Percentiles rank a stretch among this genome's conserved stretches.
Conservation (phyloP, 2,329 filamentous ascomycete genomes). For the Geoglossum cookeanum region DNA sequence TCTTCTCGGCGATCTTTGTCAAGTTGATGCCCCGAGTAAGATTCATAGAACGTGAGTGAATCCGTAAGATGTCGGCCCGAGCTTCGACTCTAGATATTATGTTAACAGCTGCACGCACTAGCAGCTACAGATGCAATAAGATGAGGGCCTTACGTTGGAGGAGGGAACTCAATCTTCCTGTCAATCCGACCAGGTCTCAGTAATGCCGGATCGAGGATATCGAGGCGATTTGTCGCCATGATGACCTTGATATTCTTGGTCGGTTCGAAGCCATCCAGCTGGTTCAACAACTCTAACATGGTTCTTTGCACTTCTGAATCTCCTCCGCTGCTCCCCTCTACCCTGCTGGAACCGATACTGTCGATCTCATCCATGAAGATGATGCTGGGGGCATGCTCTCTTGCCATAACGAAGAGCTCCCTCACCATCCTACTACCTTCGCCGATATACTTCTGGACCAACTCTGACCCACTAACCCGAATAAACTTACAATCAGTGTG, state of each 20-base stretch:
- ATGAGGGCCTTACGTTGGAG: constrained; percentile 43
- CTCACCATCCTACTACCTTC: constrained; percentile 97
- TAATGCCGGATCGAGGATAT: constrained; percentile 89
- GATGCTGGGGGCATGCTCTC: constrained; percentile 93
- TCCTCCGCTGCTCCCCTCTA: constrained; percentile 85
- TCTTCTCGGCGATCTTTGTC: constrained; percentile 98
- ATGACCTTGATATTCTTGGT: constrained; percentile 99
- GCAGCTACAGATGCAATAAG: not conserved
- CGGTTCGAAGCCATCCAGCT: constrained; percentile 95
- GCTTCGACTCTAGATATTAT: constrained; percentile 49
- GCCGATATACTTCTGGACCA: constrained; percentile 98
- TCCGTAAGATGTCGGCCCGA: constrained; percentile 89
- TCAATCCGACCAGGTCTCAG: constrained; percentile 94
- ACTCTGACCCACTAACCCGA: constrained; percentile 81
- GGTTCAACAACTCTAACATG: constrained; percentile 95
- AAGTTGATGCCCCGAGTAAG: constrained; percentile 92
- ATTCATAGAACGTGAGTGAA: constrained; percentile 98
- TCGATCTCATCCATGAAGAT: constrained; percentile 99
- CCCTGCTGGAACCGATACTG: constrained; percentile 90
- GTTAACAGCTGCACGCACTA: constrained; percentile 9
- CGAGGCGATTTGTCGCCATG: constrained; percentile 96
- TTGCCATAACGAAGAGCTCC: constrained; percentile 96
- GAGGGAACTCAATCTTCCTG: constrained; percentile 96
- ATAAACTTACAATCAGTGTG: constrained; percentile 99
- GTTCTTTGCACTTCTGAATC: constrained; percentile 97